These are phyloP conservation scores for Chrysosporium keratinophilum DNA, from an alignment of 2,329 filamentous ascomycete genomes.

Conservation along the genomic window DNA sequence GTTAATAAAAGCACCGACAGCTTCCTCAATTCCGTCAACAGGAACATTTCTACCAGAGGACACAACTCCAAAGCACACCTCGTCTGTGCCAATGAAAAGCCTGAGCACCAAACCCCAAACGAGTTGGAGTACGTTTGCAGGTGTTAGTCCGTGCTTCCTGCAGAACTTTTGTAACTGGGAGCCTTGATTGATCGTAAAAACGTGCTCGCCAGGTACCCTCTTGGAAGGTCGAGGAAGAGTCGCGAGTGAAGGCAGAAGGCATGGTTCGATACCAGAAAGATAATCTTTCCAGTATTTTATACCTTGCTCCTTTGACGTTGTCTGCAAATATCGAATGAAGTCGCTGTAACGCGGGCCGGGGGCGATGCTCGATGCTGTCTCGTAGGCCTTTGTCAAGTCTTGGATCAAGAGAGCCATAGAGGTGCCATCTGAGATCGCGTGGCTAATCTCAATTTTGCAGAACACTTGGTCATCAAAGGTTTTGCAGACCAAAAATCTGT, in stretches of 20 bases:
- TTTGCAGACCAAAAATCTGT: slow-evolving; percentile 29
- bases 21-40: slow-evolving; percentile 30
- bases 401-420: slow-evolving; percentile 27
- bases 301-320: slow-evolving; percentile 21
- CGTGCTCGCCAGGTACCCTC: slow-evolving; percentile 8
- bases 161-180: slow-evolving; percentile 14
- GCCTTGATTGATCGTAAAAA: slow-evolving; percentile 13
- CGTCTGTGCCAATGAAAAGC: slow-evolving; percentile 28
- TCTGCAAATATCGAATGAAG: slow-evolving; percentile 29
- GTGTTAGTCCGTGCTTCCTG: slow-evolving; percentile 15
- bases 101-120: slow-evolving; percentile 32
- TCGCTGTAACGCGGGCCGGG: slow-evolving; percentile 28
- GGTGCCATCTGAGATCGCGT: slow-evolving; percentile 31
- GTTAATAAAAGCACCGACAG: slow-evolving; percentile 42
- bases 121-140: slow-evolving; percentile 51
- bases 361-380: slow-evolving; percentile 21
- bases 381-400: slow-evolving; percentile 27
- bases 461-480: slow-evolving; percentile 25
- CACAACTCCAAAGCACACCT: slow-evolving; percentile 34
- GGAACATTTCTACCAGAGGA: slow-evolving; percentile 32
- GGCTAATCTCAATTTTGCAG: slow-evolving; percentile 31
- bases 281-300: slow-evolving; percentile 30
- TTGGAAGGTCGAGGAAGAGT: slow-evolving; percentile 1
- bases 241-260: slow-evolving; percentile 21
- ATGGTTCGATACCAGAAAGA: slow-evolving; percentile 26